Conservation (phyloP, 257 asterid species). For the Catharanthus roseus region DNA sequence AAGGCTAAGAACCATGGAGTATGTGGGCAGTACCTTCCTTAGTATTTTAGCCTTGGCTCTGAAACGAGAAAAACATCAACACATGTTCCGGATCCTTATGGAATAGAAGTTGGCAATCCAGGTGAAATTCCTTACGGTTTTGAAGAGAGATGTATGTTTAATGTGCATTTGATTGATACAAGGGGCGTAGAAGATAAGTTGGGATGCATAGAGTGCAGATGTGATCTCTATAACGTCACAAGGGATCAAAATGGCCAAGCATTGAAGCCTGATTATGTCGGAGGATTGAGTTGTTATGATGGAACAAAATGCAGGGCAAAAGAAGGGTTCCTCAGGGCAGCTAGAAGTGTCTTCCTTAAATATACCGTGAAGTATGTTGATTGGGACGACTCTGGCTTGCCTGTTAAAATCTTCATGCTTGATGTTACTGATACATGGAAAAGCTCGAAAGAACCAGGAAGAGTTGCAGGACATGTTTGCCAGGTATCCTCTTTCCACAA, state of each 20-base stretch:
- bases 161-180: conserved; percentile 81
- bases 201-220: conserved; percentile 82
- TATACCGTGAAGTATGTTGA: conserved; percentile 39
- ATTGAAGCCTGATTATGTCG: conserved; percentile 35
- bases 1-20: conserved; percentile 43
- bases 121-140: conserved; percentile 50
- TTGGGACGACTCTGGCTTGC: conserved; percentile 35
- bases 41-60: conserved; percentile 83
- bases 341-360: conserved; percentile 42
- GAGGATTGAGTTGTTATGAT: conserved; percentile 79
- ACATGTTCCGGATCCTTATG: conserved; percentile 66
- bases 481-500: conserved; percentile 21
- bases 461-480: conserved; percentile 25
- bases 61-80: conserved; percentile 69
- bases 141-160: conserved; percentile 67
- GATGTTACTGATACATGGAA: conserved; percentile 46
- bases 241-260: conserved; percentile 29
- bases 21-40: conserved; percentile 50
- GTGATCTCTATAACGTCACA: conserved; percentile 66
- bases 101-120: conserved; percentile 61
- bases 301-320: conserved; percentile 45
- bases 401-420: conserved; percentile 35
- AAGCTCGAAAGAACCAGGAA: conserved; percentile 11
- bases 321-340: conserved; percentile 36
- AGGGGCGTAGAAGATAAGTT: conserved; percentile 58